Evolutionary conservation across 495 filamentous ascomycete genomes (phyloP), one percentile per base, ranked within the genome.

Genomic region (Copromyces sp.): DNA sequence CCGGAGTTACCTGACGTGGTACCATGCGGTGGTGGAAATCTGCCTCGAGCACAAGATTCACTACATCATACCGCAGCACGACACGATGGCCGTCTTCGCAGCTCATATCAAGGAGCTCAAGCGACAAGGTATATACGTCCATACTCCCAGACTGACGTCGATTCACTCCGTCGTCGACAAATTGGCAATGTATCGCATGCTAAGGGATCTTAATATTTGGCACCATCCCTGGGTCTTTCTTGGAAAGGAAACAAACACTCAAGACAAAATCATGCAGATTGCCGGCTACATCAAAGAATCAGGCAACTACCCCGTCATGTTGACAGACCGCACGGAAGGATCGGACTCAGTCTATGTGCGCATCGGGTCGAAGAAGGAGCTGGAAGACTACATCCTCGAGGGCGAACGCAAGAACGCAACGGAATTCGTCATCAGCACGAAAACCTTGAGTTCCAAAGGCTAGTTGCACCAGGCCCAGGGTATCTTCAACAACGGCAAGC

Each of bases 41-140:
- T 20, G 39, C 29, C 11, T 9, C 38, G 14, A 69, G n/a, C n/a
- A 39, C 14, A 17, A 69, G 2, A 73, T 69, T 12, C 24, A 73
- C 38, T 69, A 41, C 61, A 45, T 73, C 39, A 69, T 73, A 41
- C 71, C 71, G n/a, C 39, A 44, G 20, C 71, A 69, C 17, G 71
- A 73, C 29, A 65, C 29, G 11, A 65, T 65, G 53, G 53, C 53
- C 12, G 14, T 65, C 53, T 65, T 65, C 7, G 53, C 53, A 32
- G 53, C 53, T 65, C 53, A 12, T 37, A 16, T 65, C 12, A 37
- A 16, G 53, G 53, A 65, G 14, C 53, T 65, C 29, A 35, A 29
- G 29, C 53, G 32, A 9, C 29, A 7, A 11, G 53, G 3, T 16
- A 35, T 65, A 65, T 65, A 35, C 29, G 53, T 65, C 29, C 53